Base-by-base conservation (phyloP, 805 yeast species). In the Lipomyces anomalus region DNA sequence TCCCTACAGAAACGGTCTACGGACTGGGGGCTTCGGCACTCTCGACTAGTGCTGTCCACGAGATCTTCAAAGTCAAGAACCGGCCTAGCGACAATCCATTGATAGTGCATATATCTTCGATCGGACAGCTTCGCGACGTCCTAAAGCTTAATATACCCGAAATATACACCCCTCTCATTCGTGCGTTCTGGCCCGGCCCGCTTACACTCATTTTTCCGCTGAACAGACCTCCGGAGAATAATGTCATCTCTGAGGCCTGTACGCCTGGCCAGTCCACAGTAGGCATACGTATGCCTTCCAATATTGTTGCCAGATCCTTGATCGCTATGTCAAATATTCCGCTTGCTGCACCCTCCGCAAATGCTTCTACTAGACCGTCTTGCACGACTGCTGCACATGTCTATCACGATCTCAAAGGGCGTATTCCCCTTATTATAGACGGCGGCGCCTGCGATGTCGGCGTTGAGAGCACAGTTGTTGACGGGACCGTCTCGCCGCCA, bases 1-100 rank as follows among this genome's bases (percentile, higher is more conserved):
- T 92, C 58, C 98, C 98, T 1, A 86, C 98, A 0, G 98, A 92
- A 61, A 92, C 98, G 0, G 98, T 92, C 0, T 92, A 92, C 63
- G 98, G 98, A 0, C 71, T 92, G 1, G 98, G 95, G 0, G 98
- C 92, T 1, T 82, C 89, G 2, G 84, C 95, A 0, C 67, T 85
- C 40, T 73, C 71, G 43, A 87, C 87, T 43, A 78, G 75, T 4
- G 75, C 94, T 0, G 95, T 89, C 2, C 62, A 65, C 47, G 76
- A 80, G 37, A 92, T 92, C 6, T 92, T 88, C 63, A 70, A 65
- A 22, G 97, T 97, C 22, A 92, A 92, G 58, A 87, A 88, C 61
- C 72, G 98, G 53, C 98, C 98, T 0, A 79, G 94, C 4, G 98
- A 92, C 64, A 92, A 92, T 58, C 98, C 98, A 2, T 68, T 92